phyloP scores from a whole-genome alignment of 495 filamentous ascomycete genomes.

The Penicillium paxilli region DNA sequence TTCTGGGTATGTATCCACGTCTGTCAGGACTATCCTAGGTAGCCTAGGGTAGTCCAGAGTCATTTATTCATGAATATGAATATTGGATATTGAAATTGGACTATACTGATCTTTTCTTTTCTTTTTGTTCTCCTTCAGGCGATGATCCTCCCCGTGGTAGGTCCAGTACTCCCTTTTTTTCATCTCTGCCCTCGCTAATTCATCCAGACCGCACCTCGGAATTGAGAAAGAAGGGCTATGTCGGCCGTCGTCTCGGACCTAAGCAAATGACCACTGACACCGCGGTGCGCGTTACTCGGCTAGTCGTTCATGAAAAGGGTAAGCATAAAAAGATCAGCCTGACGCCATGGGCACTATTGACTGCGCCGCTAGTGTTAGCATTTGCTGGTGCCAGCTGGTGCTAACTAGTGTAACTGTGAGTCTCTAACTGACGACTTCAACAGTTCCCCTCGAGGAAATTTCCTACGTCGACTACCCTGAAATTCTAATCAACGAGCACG shows the following conservation, averaged over 20 bases:
- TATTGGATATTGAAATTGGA: neutral
- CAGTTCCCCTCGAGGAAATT: conserved; percentile 74
- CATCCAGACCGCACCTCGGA: conserved; percentile 84
- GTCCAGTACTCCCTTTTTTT: conserved; percentile 15
- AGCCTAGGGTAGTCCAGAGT: too few relatives aligned
- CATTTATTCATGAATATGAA: too few relatives aligned
- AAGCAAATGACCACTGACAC: conserved; percentile 99
- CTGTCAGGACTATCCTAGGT: too few relatives aligned
- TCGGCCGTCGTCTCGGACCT: conserved; percentile 83
- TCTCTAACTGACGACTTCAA: neutral
- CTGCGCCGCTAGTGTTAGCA: too few relatives aligned
- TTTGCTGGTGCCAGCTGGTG: too few relatives aligned
- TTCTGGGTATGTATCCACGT: conserved; percentile 65
- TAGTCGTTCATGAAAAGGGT: conserved; percentile 85
- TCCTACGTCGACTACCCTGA: conserved; percentile 85
- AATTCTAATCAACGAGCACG: conserved; percentile 82
- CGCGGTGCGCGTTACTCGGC: conserved; percentile 87
- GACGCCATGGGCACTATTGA: too few relatives aligned
- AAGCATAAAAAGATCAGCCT: too few relatives aligned
- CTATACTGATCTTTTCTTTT: neutral
- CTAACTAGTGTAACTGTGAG: too few relatives aligned
- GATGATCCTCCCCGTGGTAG: conserved; percentile 94
- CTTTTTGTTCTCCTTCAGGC: conserved; percentile 53
- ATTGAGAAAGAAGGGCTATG: conserved; percentile 86
- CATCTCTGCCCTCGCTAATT: conserved; percentile 1